Evolutionary conservation across 1,284 basidiomycete species (phyloP).

Genomic region (Sporisorium graminicola): DNA sequence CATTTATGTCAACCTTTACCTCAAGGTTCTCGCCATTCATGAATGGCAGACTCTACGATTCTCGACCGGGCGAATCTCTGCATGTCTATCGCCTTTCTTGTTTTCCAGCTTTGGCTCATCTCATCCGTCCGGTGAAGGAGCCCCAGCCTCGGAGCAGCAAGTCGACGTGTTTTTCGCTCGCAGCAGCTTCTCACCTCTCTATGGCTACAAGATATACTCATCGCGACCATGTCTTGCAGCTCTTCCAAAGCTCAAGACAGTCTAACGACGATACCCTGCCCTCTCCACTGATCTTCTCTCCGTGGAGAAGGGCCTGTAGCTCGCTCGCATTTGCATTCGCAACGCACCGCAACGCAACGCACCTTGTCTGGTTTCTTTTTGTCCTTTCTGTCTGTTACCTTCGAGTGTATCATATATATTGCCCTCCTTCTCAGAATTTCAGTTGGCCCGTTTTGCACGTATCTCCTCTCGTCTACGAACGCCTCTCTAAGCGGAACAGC

Average conservation of each 20-base stretch:
- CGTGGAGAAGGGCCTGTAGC: conserved; percentile 11
- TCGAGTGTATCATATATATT: conserved; percentile 12
- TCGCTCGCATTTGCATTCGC: conserved; percentile 23
- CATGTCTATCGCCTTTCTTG: background rate
- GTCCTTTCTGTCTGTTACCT: background rate
- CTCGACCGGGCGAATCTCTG: background rate
- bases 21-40: background rate
- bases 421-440: conserved; percentile 1
- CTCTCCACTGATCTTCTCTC: background rate
- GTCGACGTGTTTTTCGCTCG: background rate
- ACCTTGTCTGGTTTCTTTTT: conserved; percentile 5
- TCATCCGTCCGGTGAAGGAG: conserved; percentile 3
- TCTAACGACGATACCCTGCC: conserved; percentile 30
- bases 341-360: conserved; percentile 12
- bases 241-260: background rate
- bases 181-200: background rate
- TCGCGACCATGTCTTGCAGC: conserved; percentile 5
- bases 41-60: background rate
- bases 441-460: background rate
- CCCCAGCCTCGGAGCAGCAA: conserved; percentile 2
- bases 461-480: background rate
- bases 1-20: background rate
- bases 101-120: background rate
- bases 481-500: background rate
- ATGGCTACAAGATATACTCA: conserved; percentile 34